Base-by-base conservation (phyloP, 495 filamentous ascomycete species). In the Antarctomyces pellizariae region DNA sequence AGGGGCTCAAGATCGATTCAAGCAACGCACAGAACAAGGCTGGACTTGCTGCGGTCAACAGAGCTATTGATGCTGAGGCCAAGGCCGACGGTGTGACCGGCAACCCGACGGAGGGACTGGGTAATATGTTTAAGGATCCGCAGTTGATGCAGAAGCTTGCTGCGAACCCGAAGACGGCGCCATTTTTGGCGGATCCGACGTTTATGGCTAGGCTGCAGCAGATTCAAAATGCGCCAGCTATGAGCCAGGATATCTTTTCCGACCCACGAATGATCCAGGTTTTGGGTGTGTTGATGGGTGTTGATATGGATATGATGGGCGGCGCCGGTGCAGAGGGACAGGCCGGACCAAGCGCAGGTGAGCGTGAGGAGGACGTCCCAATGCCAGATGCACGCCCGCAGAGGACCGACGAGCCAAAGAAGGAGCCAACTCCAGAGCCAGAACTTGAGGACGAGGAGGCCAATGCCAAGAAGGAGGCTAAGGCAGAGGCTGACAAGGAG, bases 191-290 rank as follows among this genome's bases (percentile, higher is more conserved):
- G 16, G 89, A 97, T 45, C 58, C 63, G 8, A 56, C 63, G 9
- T 97, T 97, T 55, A 92, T 97, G 75, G 52, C 57, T 14, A 92
- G 90, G 53, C 58, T 97, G 26, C 67, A 83, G 48, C 58, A 64
- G 22, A 48, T 95, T 25, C 66, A 71, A 48, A 53, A 72, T 31
- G 83, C 91, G 48, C 83, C 84, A 7, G 68, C 69, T 37, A 69
- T 62, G 26, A 64, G 80, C 22, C 75, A 79, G 20, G 61, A 67
- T 22, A 66, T 86, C 36, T 72, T 97, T 44, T 56, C 69, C 31
- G 86, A 97, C 47, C 89, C 80, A 3, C 59, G 89, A 20, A 78
- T 97, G 57, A 58, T 97, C 39, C 75, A 89, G 50, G 86, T 95
- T 11, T 68, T 97, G 52, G 79, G 82, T 37, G 86, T 92, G 17